Evolutionary conservation across 192 early-diverging fungal genomes (phyloP).

Genomic region (Borealophlyctis nickersoniae): DNA sequence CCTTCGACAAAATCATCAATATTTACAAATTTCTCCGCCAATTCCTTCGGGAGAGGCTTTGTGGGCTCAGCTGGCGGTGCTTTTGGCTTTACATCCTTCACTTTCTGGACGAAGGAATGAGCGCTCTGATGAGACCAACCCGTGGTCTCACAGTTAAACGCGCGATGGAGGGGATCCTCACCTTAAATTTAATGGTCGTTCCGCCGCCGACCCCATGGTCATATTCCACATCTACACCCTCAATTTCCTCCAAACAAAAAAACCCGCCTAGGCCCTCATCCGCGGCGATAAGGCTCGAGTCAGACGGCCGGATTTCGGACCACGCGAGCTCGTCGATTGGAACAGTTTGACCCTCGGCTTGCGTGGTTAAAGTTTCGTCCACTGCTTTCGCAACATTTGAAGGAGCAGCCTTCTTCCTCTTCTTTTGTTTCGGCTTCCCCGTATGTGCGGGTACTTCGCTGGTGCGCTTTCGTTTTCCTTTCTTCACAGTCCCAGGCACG

Average conservation of each 20-base stretch:
- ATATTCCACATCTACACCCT: constrained; percentile 76
- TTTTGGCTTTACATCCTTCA: not conserved
- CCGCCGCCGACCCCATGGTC: constrained; percentile 61
- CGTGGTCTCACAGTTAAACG: no score
- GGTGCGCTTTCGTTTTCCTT: no score
- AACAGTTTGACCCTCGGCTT: constrained; percentile 1
- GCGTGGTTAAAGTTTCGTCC: no score
- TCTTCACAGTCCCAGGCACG: no score
- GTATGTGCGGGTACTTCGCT: no score
- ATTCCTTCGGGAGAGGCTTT: constrained; percentile 13
- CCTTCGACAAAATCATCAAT: constrained; percentile 79
- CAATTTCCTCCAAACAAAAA: constrained; percentile 82
- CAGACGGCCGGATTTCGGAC: not conserved
- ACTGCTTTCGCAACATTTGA: not conserved
- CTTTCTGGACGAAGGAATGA: constrained; percentile 7
- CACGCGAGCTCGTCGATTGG: constrained; percentile 12
- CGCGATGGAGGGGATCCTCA: constrained; percentile 29
- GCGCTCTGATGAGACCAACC: not conserved
- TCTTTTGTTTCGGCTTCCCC: not conserved
- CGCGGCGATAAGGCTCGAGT: constrained; percentile 11
- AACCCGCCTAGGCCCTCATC: constrained; percentile 75
- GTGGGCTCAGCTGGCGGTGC: not conserved
- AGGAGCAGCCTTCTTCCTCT: not conserved
- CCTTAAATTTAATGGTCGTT: constrained; percentile 71
- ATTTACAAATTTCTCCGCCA: constrained; percentile 51